Conservation (phyloP, 805 yeast genomes). For the Teunomyces stri region DNA sequence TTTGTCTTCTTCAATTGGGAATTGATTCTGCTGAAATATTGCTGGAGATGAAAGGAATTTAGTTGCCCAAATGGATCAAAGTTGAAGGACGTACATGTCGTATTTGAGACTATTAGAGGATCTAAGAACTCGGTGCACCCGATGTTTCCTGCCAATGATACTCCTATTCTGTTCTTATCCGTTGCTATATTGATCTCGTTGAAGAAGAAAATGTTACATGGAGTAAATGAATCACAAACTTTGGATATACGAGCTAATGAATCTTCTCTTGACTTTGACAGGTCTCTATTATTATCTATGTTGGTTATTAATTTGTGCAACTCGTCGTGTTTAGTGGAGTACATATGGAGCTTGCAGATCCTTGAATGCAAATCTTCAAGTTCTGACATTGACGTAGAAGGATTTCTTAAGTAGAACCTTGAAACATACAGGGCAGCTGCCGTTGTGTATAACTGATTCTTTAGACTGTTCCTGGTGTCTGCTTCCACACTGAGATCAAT, state of each 20-base stretch:
- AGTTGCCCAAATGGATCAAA: constrained; percentile 19
- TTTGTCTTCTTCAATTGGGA: constrained; percentile 8
- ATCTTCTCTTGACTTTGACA: not conserved
- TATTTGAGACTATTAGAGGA: constrained; percentile 19
- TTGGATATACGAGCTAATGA: constrained; percentile 3
- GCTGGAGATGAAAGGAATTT: constrained; percentile 15
- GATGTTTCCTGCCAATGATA: constrained; percentile 22
- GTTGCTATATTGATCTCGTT: constrained; percentile 19
- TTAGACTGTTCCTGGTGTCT: not conserved
- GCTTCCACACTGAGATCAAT: not conserved
- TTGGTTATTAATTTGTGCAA: not conserved
- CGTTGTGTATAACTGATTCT: not conserved
- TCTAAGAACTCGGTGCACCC: constrained; percentile 18
- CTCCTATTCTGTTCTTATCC: constrained; percentile 12
- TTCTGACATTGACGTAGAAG: not conserved
- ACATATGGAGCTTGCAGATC: not conserved
- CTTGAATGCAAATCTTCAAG: not conserved
- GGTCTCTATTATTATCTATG: constrained; percentile 1
- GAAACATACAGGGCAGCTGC: not conserved
- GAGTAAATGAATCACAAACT: constrained; percentile 7
- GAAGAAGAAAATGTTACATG: constrained; percentile 19
- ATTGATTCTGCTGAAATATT: constrained; percentile 17
- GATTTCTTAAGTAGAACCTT: not conserved
- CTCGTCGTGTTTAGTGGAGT: not conserved
- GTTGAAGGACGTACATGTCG: constrained; percentile 6